phyloP scores from a whole-genome alignment of 345 rosid species.

The Hibiscus syriacus region DNA sequence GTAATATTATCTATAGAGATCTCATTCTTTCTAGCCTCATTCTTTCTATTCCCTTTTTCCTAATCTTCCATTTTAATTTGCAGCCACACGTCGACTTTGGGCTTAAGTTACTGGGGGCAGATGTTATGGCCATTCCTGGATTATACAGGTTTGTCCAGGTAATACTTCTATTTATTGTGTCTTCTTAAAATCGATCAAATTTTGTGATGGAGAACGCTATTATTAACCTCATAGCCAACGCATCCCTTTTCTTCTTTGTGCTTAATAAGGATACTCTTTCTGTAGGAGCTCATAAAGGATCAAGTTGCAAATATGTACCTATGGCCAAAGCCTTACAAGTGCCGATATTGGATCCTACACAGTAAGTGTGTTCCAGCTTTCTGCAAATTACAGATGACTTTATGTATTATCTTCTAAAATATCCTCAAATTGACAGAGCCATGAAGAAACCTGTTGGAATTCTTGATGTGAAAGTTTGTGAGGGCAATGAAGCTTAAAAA shows the following conservation, averaged over 20 bases:
- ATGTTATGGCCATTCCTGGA: slow-evolving; percentile 96
- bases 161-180: slow-evolving; percentile 2
- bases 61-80: slow-evolving; percentile 14
- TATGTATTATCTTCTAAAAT: slow-evolving; percentile 1
- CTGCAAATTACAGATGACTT: neutral
- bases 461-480: slow-evolving; percentile 66
- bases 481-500: slow-evolving; percentile 74
- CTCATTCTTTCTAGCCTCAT: neutral
- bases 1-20: too few species aligned
- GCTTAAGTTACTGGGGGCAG: slow-evolving; percentile 77
- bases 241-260: too few species aligned
- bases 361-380: slow-evolving; percentile 31
- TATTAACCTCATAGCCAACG: neutral
- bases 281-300: slow-evolving; percentile 87
- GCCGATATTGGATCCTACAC: slow-evolving; percentile 69
- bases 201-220: neutral
- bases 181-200: neutral
- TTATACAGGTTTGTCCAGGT: slow-evolving; percentile 80
- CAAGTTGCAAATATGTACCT: slow-evolving; percentile 95
- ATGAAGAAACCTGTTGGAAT: slow-evolving; percentile 84
- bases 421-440: slow-evolving; percentile 35
- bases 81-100: slow-evolving; percentile 98
- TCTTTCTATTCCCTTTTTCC: neutral
- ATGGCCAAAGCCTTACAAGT: slow-evolving; percentile 95
- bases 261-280: neutral